Base-by-base conservation (phyloP, 1,284 basidiomycete genomes). In the Earliella scabrosa region DNA sequence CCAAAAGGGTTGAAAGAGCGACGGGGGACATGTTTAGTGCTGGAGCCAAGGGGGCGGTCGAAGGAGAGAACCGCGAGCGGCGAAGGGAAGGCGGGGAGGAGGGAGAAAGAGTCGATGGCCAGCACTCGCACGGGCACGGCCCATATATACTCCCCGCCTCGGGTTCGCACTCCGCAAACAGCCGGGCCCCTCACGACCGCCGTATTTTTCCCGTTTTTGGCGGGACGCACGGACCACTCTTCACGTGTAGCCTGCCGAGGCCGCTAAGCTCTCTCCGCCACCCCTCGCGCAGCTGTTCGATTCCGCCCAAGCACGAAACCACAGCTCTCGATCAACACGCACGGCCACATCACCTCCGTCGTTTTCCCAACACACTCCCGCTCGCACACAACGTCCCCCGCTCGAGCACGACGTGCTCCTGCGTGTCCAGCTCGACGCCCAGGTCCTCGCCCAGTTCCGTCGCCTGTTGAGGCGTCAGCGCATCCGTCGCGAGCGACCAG, bases 341-440 rank as follows among this genome's bases (percentile, higher is more conserved):
- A n/a, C n/a, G n/a, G n/a, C n/a, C n/a, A n/a, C n/a, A 27, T n/a
- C 50, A 52, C 29, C 48, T 27, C 10, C 57, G 54, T 21, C 59
- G 26, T 39, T 60, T 59, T 24, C 61, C 54, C 35, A 59, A 48
- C 38, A 56, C 50, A 18, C 54, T 62, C 54, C 65, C 41, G 59
- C 50, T 45, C 60, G 50, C 46, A 63, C 81, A 87, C 10, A 88
- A 69, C 49, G 77, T 61, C 4, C 81, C 75, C 34, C 74, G 72
- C 69, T 89, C 87, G 35, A 92, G 69, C 18, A 71, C 68, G 23
- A 63, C 56, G 66, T 92, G 90, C 71, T 92, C 90, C 1, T 75
- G 54, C 8, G 86, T 83, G 65, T 93, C 91, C 39, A 77, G 72
- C 71, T 93, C 91, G 54, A 93, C 81, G 4, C 90, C 90, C 13